Evolutionary conservation across 495 filamentous ascomycete genomes (phyloP).

Genomic region (Penicillium pulvis): DNA sequence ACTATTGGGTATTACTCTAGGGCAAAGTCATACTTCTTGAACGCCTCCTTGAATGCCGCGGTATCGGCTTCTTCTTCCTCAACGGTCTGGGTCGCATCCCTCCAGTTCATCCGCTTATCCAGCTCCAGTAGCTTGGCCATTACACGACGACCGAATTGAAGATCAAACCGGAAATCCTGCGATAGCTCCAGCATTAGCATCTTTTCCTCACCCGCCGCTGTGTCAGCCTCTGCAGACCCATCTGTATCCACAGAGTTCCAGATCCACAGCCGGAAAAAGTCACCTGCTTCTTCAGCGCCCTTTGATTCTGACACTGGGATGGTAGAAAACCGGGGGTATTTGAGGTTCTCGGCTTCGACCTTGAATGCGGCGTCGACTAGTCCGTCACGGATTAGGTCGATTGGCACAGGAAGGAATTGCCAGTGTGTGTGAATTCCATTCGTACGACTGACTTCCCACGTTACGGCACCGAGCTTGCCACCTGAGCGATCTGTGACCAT

Average conservation of each 20-base stretch:
- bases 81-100: slow-evolving; percentile 66
- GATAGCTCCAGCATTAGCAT: slow-evolving; percentile 54
- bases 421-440: slow-evolving; percentile 86
- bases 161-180: slow-evolving; percentile 57
- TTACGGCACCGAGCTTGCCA: slow-evolving; percentile 72
- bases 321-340: slow-evolving; percentile 58
- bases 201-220: slow-evolving; percentile 36
- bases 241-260: slow-evolving; percentile 47
- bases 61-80: slow-evolving; percentile 79
- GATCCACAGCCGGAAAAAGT: slow-evolving; percentile 86
- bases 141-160: slow-evolving; percentile 74
- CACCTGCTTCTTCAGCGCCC: slow-evolving; percentile 50
- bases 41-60: slow-evolving; percentile 79
- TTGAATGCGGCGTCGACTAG: slow-evolving; percentile 83
- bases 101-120: slow-evolving; percentile 75
- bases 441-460: slow-evolving; percentile 83
- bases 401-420: slow-evolving; percentile 86
- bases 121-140: slow-evolving; percentile 84
- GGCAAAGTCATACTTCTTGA: slow-evolving; percentile 82
- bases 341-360: slow-evolving; percentile 76
- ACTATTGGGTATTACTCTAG: slow-evolving; percentile 33
- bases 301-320: slow-evolving; percentile 31
- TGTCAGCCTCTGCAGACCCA: slow-evolving; percentile 2
- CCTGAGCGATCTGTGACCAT: slow-evolving; percentile 59
- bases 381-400: slow-evolving; percentile 61